Base-by-base conservation (phyloP, 2,329 filamentous ascomycete genomes). In the Exophiala calicioides region DNA sequence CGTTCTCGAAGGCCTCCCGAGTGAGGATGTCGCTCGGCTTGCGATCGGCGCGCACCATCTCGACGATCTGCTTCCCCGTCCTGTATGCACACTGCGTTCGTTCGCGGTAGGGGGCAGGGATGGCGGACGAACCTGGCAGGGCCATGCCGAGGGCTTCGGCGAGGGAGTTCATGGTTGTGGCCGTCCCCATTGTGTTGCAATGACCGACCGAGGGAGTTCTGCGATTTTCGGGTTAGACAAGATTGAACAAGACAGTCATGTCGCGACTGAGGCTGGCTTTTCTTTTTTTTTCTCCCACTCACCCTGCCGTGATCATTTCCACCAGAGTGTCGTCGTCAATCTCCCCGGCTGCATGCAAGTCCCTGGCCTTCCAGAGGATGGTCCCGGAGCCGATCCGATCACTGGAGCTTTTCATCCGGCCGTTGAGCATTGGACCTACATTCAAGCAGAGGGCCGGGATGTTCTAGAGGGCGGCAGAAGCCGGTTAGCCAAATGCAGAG, bases 1-100 rank as follows among this genome's bases (percentile, higher is more conserved):
- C 76, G 49, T 80, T 80, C 61, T 80, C 76, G 46, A 80, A 80
- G 1, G 77, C 75, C 45, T 73, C 61, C 3, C 75, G 66, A 1
- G 76, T 79, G 71, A 80, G 71, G 56, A 80, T 74, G 47, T 80
- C 76, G 52, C 70, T 75, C 2, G 77, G 77, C 49, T 72, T 75
- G 21, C 69, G 65, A 57, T 78, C 72, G 19, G 65, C 59, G 19
- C 67, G 61, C 3, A 77, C 72, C 73, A 77, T 76, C 40, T 73
- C 72, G 18, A 77, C 73, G 31, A 77, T 76, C 38, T 66, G 73
- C 37, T 65, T 56, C 10, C 74, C 75, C 1, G 74, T 77, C 34
- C 69, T 64, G 47, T 76, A 77, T 8, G 74, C 74, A 21, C 67
- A 69, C 57, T 77, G 73, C 0, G 64, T 62, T 35, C 75, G 64